Evolutionary conservation across 768 basidiomycete genomes (phyloP), one percentile per base, ranked within the genome.

Genomic region (Candolleomyces aberdarensis): DNA sequence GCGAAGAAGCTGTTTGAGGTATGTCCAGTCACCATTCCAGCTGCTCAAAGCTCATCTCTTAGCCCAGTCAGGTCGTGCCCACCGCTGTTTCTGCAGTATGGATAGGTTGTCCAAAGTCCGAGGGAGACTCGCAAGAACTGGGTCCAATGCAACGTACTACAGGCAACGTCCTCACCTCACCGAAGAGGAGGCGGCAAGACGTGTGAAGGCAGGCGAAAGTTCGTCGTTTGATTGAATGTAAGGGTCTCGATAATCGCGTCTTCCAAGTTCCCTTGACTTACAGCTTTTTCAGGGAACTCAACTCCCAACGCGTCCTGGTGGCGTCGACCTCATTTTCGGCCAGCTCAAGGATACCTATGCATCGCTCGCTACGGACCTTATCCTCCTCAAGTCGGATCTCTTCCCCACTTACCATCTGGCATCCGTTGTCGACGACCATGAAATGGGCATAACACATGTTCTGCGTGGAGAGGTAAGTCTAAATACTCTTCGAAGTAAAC

Each of bases 321-420:
- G 85, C 0, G 65, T 70, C 0, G 94, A 96, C 66, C 72, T 96
- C n/a, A 83, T 96, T 7, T 96, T 95, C 69, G 91, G 91, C 1
- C 70, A 76, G 26, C 70, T 91, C 40, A 85, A 80, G 63, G 92
- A 92, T 70, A 87, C 89, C 0, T 20, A 90, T 66, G 83, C 83
- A 11, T 93, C 90, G 1, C 73, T 91, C 5, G 85, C 88, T 1
- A 96, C 94, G 2, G 97, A 99, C 70, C 94, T 95, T 22, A 85
- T 98, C 49, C 77, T 98, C 3, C 78, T 98, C 62, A 98, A 99
- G 72, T 88, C 91, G 0, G 97, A 99, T 71, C 77, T 85, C 1
- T 96, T 90, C 71, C 97, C 97, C 5, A 98, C 96, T 0, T 99
- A 99, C 70, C 97, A 98, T 64, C 83, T 99, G 5, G 96, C 97